Evolutionary conservation across 306 rosid species (phyloP), one percentile per base, ranked within the genome.

Genomic region (Crotalaria pallida): DNA sequence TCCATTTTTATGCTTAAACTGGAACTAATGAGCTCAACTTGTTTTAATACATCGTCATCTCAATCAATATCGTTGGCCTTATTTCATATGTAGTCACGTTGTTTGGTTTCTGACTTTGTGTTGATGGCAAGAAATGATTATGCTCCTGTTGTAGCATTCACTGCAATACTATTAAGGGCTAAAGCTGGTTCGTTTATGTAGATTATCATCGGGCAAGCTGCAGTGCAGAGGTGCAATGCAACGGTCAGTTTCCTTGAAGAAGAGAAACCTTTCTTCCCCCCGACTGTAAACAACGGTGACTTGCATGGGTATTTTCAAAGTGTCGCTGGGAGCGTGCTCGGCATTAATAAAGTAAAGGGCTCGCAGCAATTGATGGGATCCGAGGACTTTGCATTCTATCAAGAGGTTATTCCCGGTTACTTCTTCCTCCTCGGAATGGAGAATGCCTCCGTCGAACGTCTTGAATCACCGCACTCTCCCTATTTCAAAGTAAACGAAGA

Each of bases 331-430:
- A 82, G 72, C 69, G 52, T 80, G 87, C 83, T 88, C 2, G 45
- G 45, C 1, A 4, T 40, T n/a, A 40, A 10, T 10, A 10, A 40
- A 10, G n/a, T 40, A 2, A 40, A 89, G 89, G 82, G 72, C 16
- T 34, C 69, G 73, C 78, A 41, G 55, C 91, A 84, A 1, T 4
- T 75, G 55, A 88, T 86, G 87, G 95, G 92, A 58, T 77, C 88
- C 0, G 91, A 91, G 66, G 97, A 91, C 79, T 86, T 91, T 64
- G 34, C 96, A 63, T 88, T 85, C 79, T 88, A 88, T 76, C 96
- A 88, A 71, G 86, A 88, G 73, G 73, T 36, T 4, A 77, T 91
- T 4, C 96, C 97, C 2, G 92, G 97, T 19, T 86, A 83, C 79
- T 84, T 84, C 73, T 86, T 67, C 81, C 33, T 81, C 3, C 73